phyloP scores from a whole-genome alignment of 257 asterid genomes.

The Solanum tarapatanum region DNA sequence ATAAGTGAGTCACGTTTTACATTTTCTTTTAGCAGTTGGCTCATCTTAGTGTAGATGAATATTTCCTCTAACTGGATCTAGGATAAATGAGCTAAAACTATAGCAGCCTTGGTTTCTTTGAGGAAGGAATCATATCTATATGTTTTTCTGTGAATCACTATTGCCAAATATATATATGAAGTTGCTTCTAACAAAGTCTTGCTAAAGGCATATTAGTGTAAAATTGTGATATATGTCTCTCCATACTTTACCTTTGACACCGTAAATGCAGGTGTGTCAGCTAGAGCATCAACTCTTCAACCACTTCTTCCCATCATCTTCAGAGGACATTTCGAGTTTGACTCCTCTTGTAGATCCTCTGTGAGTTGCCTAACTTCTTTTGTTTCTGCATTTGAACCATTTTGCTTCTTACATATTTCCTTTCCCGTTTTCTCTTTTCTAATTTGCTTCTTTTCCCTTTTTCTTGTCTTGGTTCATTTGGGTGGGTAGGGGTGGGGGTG shows the following conservation, averaged over 20 bases:
- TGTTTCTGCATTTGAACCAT: background rate
- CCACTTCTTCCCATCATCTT: conserved; percentile 92
- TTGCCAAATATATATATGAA: background rate
- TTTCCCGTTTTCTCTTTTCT: background rate
- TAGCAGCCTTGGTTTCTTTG: background rate
- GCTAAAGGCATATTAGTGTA: background rate
- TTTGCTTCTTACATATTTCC: background rate
- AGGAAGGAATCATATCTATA: background rate
- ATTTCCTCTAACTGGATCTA: background rate
- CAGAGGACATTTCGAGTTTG: conserved; percentile 84
- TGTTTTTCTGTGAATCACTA: background rate
- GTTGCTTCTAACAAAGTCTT: background rate
- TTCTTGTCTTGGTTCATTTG: background rate
- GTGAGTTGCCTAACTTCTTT: conserved; percentile 39
- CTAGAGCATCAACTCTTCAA: conserved; percentile 94
- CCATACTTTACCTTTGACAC: background rate
- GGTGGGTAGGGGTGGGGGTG: background rate
- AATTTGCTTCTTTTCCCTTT: background rate
- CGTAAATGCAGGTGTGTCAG: conserved; percentile 73
- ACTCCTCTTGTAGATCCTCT: conserved; percentile 88
- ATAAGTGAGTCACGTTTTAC: background rate
- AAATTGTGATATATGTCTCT: background rate
- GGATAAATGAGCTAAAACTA: background rate
- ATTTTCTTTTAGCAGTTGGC: background rate
- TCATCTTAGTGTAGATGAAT: background rate